Evolutionary conservation across 2,329 filamentous ascomycete genomes (phyloP), one percentile per base, ranked within the genome.

Genomic region (Xylariaceae sp.): DNA sequence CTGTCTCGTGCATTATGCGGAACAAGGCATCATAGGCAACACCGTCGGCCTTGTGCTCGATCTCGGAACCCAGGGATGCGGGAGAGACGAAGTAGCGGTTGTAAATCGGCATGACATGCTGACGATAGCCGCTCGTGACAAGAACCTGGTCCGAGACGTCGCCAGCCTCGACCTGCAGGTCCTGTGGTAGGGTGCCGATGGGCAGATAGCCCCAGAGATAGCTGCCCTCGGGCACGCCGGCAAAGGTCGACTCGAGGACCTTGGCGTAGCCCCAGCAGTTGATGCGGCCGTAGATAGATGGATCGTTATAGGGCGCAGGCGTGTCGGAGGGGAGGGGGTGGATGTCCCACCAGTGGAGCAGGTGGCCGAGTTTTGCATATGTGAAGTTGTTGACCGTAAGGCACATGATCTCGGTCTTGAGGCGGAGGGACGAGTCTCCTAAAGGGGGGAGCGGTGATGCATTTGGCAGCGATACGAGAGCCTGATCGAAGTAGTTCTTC

Each of bases 181-280:
- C 64, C 9, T 66, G 50, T 0, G 63, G 48, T 2, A 64, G 55
- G 0, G 61, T 62, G 1, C 63, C 62, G 3, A 69, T 66, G 0
- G 71, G 68, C 50, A 71, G 65, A 49, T 62, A 71, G 2, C 72
- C 72, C 29, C 48, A 72, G 0, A 74, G 43, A 2, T 63, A 49
- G 1, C 59, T 58, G 4, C 65, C 69, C 2, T 43, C 34, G 1
- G 54, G 34, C 2, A 73, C 51, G 4, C 47, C 53, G 2, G 57
- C 37, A 4, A 68, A 54, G 0, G 58, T 71, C n/a, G 62, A 68
- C 3, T 68, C 65, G 4, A 67, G 34, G 4, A 73, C 63, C 18
- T 61, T 54, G 7, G 63, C 71, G 40, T 67, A 72, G 0, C 72
- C 72, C 71, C 72, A 75, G n/a, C 64, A 67, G 31, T 67, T 65